phyloP scores from a whole-genome alignment of 768 basidiomycete species.

The Filobasidium floriforme region DNA sequence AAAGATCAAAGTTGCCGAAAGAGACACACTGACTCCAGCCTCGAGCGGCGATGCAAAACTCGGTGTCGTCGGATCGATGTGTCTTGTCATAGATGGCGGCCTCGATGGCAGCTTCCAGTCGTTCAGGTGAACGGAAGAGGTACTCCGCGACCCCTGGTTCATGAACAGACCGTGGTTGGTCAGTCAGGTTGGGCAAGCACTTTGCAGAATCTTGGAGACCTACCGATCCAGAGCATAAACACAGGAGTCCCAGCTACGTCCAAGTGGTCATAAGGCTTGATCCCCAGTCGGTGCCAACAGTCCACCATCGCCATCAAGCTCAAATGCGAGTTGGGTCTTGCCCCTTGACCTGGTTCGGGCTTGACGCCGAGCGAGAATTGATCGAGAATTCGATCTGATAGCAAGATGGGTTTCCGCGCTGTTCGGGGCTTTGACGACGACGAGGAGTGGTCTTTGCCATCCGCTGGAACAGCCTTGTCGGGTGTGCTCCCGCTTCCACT shows the following conservation, averaged over 20 bases:
- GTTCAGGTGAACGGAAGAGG: constrained; percentile 63
- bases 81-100: constrained; percentile 68
- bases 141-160: constrained; percentile 73
- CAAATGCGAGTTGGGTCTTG: constrained; percentile 72
- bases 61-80: constrained; percentile 80
- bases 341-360: constrained; percentile 23
- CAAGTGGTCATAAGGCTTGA: constrained; percentile 84
- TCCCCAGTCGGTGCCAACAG: constrained; percentile 81
- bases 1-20: constrained; percentile 85
- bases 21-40: constrained; percentile 95
- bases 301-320: constrained; percentile 96
- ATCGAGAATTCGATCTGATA: constrained; percentile 78
- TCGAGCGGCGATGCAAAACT: constrained; percentile 85
- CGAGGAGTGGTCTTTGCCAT: neutral
- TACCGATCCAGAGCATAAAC: constrained; percentile 85
- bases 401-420: constrained; percentile 57
- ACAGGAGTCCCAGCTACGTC: constrained; percentile 90
- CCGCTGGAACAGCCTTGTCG: neutral
- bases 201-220: constrained; percentile 14
- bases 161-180: neutral
- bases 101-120: constrained; percentile 63
- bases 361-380: constrained; percentile 70
- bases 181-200: neutral
- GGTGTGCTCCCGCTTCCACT: neutral
- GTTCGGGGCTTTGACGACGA: neutral